Conservation (phyloP, 352 stramenopile genomes). For the Pythium dissimile region DNA sequence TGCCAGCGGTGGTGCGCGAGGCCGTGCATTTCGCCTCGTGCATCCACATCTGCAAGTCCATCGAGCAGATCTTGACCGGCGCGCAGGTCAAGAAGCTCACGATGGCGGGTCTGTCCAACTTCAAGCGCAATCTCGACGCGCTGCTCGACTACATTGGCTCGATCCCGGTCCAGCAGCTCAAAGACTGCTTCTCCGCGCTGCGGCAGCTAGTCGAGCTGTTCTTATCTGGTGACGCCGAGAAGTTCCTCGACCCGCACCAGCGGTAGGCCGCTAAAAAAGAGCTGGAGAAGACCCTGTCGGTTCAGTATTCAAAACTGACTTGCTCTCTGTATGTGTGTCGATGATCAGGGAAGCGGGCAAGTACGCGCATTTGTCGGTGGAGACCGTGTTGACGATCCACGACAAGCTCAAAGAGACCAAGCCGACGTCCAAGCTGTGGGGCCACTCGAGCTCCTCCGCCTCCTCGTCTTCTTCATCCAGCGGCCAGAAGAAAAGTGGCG, state of each 20-base stretch:
- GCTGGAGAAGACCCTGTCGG: no score
- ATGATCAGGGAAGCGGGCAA: conserved; percentile 46
- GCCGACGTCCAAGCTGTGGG: conserved; percentile 51
- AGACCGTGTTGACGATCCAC: conserved; percentile 58
- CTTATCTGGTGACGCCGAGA: conserved; percentile 51
- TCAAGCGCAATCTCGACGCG: conserved; percentile 75
- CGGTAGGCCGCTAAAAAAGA: no score
- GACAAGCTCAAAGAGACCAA: conserved; percentile 78
- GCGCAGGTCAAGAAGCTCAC: conserved; percentile 63
- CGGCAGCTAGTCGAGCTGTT: conserved; percentile 68
- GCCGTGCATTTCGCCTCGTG: conserved; percentile 75
- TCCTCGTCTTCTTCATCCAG: conserved; percentile 15
- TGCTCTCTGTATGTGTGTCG: not conserved
- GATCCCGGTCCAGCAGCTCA: conserved; percentile 53
- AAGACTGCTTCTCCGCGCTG: conserved; percentile 63
- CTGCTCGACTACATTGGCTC: conserved; percentile 62
- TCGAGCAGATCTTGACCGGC: conserved; percentile 67
- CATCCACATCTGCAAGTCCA: conserved; percentile 72
- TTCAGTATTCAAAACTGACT: not conserved
- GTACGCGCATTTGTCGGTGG: conserved; percentile 61
- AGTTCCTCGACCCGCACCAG: conserved; percentile 61
- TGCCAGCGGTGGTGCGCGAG: conserved; percentile 56
- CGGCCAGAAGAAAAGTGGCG: conserved; percentile 32
- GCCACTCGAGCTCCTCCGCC: conserved; percentile 27
- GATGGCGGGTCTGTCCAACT: conserved; percentile 65